Evolutionary conservation across 2,329 filamentous ascomycete genomes (phyloP).

Genomic region (Karstenula rhodostoma): DNA sequence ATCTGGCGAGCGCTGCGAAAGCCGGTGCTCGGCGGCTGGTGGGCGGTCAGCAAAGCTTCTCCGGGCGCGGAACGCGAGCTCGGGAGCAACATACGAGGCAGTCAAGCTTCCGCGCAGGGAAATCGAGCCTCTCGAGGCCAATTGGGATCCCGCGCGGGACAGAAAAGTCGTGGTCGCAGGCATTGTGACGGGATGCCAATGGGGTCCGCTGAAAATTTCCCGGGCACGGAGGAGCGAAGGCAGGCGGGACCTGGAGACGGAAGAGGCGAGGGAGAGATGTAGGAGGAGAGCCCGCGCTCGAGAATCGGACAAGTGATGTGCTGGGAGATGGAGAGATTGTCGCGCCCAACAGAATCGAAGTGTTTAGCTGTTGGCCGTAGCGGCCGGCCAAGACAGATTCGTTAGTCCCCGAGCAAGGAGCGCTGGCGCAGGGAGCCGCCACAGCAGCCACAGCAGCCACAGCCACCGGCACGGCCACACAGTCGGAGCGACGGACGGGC

Average conservation of each 20-base stretch:
- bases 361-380: constrained; percentile 31
- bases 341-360: constrained; percentile 43
- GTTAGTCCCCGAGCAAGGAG: constrained; percentile 5
- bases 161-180: constrained; percentile 59
- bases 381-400: constrained; percentile 14
- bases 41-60: constrained; percentile 35
- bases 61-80: neutral
- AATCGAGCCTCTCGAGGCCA: constrained; percentile 50
- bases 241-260: constrained; percentile 36
- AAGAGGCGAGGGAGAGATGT: constrained; percentile 32
- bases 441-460: constrained; percentile 13
- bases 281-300: constrained; percentile 31
- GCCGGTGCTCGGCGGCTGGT: constrained; percentile 57
- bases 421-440: constrained; percentile 5
- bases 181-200: constrained; percentile 58
- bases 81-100: constrained; percentile 48
- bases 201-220: constrained; percentile 34
- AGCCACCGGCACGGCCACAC: constrained; percentile 5
- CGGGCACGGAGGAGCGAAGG: constrained; percentile 30
- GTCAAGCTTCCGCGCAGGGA: constrained; percentile 56
- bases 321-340: constrained; percentile 29
- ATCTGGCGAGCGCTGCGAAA: constrained; percentile 68
- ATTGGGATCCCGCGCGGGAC: constrained; percentile 55
- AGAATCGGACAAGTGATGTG: constrained; percentile 20
- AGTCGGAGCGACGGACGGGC: constrained; percentile 11